A percentile compares a stretch with the other conserved stretches of the same genome.
phyloP scores from a whole-genome alignment of 1,284 basidiomycete species.

The Malassezia caprae region DNA sequence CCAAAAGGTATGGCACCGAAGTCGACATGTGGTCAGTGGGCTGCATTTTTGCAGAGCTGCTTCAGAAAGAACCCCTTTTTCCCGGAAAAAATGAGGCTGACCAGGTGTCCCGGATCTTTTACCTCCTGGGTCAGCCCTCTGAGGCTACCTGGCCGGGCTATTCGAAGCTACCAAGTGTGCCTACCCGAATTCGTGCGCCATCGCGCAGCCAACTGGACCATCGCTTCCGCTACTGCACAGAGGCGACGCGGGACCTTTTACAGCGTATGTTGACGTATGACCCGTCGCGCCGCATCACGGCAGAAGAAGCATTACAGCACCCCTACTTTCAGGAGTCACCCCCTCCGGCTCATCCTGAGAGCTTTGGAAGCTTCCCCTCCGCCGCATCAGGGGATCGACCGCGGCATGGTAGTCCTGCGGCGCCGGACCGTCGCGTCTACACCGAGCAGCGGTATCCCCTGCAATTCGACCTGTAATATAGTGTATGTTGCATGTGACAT shows the following conservation, averaged over 20 bases:
- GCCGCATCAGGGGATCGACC: conserved; percentile 83
- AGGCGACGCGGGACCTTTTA: conserved; percentile 76
- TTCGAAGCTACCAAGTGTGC: conserved; percentile 64
- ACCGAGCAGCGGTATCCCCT: conserved; percentile 15
- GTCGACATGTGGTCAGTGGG: conserved; percentile 71
- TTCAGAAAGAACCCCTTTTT: conserved; percentile 84
- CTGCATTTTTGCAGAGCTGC: conserved; percentile 93
- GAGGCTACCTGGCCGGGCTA: conserved; percentile 77
- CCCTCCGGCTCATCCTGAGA: conserved; percentile 87
- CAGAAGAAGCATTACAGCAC: conserved; percentile 78
- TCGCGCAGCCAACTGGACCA: conserved; percentile 1
- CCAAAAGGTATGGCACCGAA: conserved; percentile 28
- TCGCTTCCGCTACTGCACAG: conserved; percentile 57
- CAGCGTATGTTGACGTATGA: conserved; percentile 77
- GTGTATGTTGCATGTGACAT: neutral
- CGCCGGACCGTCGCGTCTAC: conserved; percentile 2
- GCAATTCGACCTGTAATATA: conserved; percentile 17
- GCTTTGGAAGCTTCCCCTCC: conserved; percentile 91
- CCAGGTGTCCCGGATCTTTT: conserved; percentile 68
- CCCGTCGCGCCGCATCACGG: conserved; percentile 69
- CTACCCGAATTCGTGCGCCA: conserved; percentile 50
- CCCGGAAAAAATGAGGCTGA: conserved; percentile 93
- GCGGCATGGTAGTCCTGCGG: neutral
- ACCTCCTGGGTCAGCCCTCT: conserved; percentile 78
- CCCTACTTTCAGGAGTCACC: conserved; percentile 89